Base-by-base conservation (phyloP, 1,284 basidiomycete species). In the Sporisorium sorghi region DNA sequence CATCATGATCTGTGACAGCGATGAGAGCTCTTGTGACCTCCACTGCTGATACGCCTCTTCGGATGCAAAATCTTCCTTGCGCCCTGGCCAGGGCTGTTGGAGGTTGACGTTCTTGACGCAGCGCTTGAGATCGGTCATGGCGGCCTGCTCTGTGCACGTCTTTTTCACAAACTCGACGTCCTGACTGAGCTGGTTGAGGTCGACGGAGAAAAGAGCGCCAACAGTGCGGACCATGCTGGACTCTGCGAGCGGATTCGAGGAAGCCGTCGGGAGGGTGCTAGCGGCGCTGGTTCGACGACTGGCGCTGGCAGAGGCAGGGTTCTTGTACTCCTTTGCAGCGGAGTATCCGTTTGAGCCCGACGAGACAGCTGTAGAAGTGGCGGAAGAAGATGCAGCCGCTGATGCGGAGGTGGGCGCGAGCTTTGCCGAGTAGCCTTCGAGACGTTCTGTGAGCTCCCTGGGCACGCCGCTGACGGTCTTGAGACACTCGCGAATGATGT, bases 41-140 rank as follows among this genome's bases (percentile, higher is more conserved):
- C 94, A 98, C 35, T 91, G 87, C 35, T 90, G 88, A 90, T 92
- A 98, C 0, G 91, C 92, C 1, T 90, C 89, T 3, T 76, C 74
- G 91, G 92, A 59, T 85, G 90, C 26, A 89, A 98, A 99, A 84
- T 99, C 95, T 73, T 93, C 90, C 71, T 91, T 88, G 49, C 91
- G 88, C 30, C 92, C 94, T 0, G 95, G 94, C 83, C 95, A 94
- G 0, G 91, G 86, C 21, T 89, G 87, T 42, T 93, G 91, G 8
- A 92, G 91, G 65, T 91, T 92, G 83, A 98, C 92, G 72, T 94
- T 93, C 86, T 94, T 95, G 58, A 97, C 87, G 82, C 93, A 94
- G 32, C 91, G 92, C 91, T 95, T 86, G 5, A 81, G 50, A 37
- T 84, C 83, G 26, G 77, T 60, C 73, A 81, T 73, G 43, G 75